Base-by-base conservation (phyloP, 352 stramenopile genomes). In the Pythium vanterpoolii region DNA sequence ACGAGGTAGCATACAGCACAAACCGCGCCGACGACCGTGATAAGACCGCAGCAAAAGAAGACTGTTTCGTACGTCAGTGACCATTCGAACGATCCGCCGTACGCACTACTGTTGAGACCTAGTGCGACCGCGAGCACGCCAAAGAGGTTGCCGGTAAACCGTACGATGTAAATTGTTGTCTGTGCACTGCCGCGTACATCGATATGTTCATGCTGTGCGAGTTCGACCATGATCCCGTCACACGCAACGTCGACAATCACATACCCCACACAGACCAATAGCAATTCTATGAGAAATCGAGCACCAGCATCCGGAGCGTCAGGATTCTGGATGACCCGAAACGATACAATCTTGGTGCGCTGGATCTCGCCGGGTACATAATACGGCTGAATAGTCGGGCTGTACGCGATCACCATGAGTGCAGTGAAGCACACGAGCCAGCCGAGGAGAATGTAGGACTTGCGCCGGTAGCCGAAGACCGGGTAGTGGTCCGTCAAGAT, bases 361-460 rank as follows among this genome's bases (percentile, higher is more conserved):
- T 87, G 76, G 42, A 89, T 85, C 69, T 86, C 73, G 0, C 69
- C 73, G 1, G 61, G 46, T 27, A 69, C 68, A 65, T 79, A 90
- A 53, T 86, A 90, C 24, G 78, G 71, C 14, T 72, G 45, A 16
- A 74, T 75, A 16, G 72, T 65, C 21, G 73, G 75, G 36, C 79
- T 75, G 56, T 75, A 87, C 5, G 76, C 73, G 36, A 89, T 61
- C 18, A 81, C 40, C 52, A 86, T 74, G 34, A 86, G 61, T 26
- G 76, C 72, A 18, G 66, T 33, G 28, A 87, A 76, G 61, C 68
- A 84, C 26, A 90, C 56, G 19, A 68, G 0, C 81, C 79, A 90
- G 18, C 81, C 81, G 52, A 88, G 72, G 28, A 90, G 61, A 64
- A 90, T 86, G 64, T 90, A 89, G 9, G 81, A 76, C 54, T 87